Evolutionary conservation across 805 yeast genomes (phyloP).

Genomic region (Pichia paraexigua): DNA sequence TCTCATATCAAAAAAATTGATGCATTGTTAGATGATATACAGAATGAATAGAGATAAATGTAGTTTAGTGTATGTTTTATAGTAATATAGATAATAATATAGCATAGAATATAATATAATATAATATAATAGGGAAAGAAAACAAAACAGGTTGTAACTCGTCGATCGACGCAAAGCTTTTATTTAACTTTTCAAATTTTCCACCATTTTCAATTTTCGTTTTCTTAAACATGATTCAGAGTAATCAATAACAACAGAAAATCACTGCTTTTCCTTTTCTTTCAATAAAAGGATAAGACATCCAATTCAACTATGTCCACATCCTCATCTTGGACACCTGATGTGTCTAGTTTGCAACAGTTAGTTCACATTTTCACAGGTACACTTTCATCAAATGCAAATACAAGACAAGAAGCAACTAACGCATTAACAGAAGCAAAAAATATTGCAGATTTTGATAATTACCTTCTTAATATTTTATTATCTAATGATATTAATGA

Average conservation of each 20-base stretch:
- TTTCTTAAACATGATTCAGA: background rate
- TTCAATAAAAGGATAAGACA: background rate
- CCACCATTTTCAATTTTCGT: background rate
- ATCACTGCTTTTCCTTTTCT: background rate
- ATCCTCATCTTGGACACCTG: conserved; percentile 55
- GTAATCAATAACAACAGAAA: background rate
- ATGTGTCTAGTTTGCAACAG: conserved; percentile 52
- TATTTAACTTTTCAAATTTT: background rate
- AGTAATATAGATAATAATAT: background rate
- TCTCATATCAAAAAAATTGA: conserved; percentile 5
- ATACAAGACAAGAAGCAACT: conserved; percentile 58
- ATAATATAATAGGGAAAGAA: background rate
- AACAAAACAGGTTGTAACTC: background rate
- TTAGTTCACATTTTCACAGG: conserved; percentile 59
- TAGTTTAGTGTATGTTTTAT: background rate
- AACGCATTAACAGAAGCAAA: conserved; percentile 65
- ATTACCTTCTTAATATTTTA: conserved; percentile 67
- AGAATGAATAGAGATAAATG: background rate
- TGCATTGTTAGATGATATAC: conserved; percentile 2
- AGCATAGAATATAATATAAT: too few relatives aligned
- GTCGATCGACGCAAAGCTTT: background rate
- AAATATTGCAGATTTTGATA: conserved; percentile 67
- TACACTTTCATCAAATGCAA: conserved; percentile 54
- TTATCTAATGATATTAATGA: conserved; percentile 45
- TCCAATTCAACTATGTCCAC: background rate